phyloP scores from a whole-genome alignment of 2,329 filamentous ascomycete genomes.

The Alternaria ventricosa region DNA sequence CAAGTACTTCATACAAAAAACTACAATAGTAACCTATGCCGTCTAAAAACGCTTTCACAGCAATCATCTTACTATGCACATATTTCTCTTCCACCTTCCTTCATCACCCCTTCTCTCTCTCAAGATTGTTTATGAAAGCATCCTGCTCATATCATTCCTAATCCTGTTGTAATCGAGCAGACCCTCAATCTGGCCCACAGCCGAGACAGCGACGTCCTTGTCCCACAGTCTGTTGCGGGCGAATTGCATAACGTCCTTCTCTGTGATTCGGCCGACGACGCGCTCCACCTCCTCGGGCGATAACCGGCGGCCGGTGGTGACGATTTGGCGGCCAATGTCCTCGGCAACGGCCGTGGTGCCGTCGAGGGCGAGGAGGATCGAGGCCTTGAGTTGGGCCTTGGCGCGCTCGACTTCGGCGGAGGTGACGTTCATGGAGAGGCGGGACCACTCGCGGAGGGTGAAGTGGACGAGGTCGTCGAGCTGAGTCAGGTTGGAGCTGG shows the following conservation, averaged over 20 bases:
- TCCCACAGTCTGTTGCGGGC: conserved; percentile 97
- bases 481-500: conserved; percentile 84
- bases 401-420: conserved; percentile 95
- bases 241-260: conserved; percentile 97
- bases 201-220: conserved; percentile 91
- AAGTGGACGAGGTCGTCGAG: conserved; percentile 98
- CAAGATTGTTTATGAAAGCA: conserved; percentile 51
- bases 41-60: conserved; percentile 17
- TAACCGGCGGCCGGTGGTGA: conserved; percentile 94
- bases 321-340: conserved; percentile 97
- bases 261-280: conserved; percentile 84
- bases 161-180: conserved; percentile 77
- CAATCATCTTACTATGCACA: conserved; percentile 22
- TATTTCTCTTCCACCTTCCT: neutral
- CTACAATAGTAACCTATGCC: conserved; percentile 26
- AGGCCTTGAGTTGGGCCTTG: conserved; percentile 99
- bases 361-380: conserved; percentile 94
- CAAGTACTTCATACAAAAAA: conserved; percentile 42
- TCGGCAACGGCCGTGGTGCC: conserved; percentile 97
- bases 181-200: conserved; percentile 91
- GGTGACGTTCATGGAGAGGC: conserved; percentile 85
- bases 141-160: conserved; percentile 86
- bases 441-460: conserved; percentile 96
- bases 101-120: too few relatives aligned
- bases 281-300: conserved; percentile 93